Percentiles rank a stretch among this genome's conserved stretches.
Evolutionary conservation across 2,329 filamentous ascomycete species (phyloP).

Genomic region (Botrytis sinoallii): DNA sequence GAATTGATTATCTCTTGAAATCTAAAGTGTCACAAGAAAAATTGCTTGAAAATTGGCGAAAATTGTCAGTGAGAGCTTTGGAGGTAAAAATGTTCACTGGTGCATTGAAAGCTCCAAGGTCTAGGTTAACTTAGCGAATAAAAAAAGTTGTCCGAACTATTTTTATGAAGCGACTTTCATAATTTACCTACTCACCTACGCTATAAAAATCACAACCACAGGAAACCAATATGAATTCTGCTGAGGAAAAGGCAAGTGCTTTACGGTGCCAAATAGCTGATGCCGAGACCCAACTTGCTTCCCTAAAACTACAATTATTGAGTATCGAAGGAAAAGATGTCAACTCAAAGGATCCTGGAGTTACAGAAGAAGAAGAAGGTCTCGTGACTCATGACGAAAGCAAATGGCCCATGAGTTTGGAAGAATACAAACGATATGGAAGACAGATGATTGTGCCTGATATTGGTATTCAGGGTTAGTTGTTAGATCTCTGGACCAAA

Average conservation of each 20-base stretch:
- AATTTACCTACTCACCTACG: background rate
- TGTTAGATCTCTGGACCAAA: background rate
- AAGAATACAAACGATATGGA: constrained; percentile 84
- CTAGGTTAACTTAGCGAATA: constrained; percentile 9
- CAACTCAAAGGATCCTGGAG: background rate
- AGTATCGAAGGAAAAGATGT: constrained; percentile 24
- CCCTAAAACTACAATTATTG: constrained; percentile 46
- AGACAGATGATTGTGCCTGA: constrained; percentile 86
- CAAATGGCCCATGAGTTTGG: constrained; percentile 65
- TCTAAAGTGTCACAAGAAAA: background rate
- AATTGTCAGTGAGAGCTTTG: background rate
- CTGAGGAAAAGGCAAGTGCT: constrained; percentile 37
- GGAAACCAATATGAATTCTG: constrained; percentile 39
- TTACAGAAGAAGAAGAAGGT: constrained; percentile 6
- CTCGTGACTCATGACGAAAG: constrained; percentile 28
- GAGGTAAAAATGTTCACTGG: constrained; percentile 4
- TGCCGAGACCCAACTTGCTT: constrained; percentile 48
- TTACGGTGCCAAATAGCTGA: constrained; percentile 48
- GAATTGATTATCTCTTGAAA: background rate
- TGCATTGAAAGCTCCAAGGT: background rate
- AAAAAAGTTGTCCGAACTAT: constrained; percentile 8
- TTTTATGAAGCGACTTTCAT: constrained; percentile 9
- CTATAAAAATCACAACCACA: background rate
- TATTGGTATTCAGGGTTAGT: constrained; percentile 68
- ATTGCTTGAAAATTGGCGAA: background rate